These are phyloP conservation scores for Truncatella angustata DNA, from an alignment of 2,329 filamentous ascomycete genomes.

Conservation along the genomic window DNA sequence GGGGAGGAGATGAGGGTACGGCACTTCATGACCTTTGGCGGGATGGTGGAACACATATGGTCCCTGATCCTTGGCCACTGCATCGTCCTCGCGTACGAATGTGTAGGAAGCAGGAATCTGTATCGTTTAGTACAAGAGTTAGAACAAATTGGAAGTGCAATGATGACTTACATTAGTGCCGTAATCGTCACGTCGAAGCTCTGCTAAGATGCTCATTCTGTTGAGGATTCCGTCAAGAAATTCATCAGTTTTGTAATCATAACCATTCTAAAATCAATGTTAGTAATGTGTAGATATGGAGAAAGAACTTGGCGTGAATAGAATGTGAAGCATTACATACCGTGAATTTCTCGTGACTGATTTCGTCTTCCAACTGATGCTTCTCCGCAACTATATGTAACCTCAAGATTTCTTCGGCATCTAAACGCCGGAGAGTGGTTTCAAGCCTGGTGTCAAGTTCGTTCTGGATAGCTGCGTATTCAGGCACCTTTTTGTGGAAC, in stretches of 20 bases:
- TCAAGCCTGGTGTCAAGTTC: conserved; percentile 48
- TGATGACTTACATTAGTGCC: conserved; percentile 24
- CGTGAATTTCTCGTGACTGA: conserved; percentile 37
- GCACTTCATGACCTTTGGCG: conserved; percentile 28
- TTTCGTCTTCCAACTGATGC: conserved; percentile 31
- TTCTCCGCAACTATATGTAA: conserved; percentile 29
- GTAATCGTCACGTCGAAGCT: conserved; percentile 24
- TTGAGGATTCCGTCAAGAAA: conserved; percentile 27
- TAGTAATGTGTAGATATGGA: conserved; percentile 11
- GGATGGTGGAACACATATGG: conserved; percentile 20
- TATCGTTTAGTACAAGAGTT: too few species aligned
- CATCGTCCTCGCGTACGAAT: conserved; percentile 21
- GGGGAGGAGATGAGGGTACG: conserved; percentile 24
- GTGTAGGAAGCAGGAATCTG: conserved; percentile 26
- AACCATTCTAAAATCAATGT: conserved; percentile 24
- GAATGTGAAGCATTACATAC: conserved; percentile 32
- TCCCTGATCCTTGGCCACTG: conserved; percentile 22
- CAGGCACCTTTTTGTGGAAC: conserved; percentile 50
- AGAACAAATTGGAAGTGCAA: background rate
- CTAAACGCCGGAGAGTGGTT: conserved; percentile 22
- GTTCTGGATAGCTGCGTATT: conserved; percentile 49
- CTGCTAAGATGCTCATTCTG: conserved; percentile 22
- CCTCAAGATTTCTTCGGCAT: conserved; percentile 31
- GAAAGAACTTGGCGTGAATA: conserved; percentile 4
- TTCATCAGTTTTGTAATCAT: conserved; percentile 25